These are phyloP conservation scores for Cinchona pubescens DNA, from an alignment of 257 asterid species.

Conservation along the genomic window DNA sequence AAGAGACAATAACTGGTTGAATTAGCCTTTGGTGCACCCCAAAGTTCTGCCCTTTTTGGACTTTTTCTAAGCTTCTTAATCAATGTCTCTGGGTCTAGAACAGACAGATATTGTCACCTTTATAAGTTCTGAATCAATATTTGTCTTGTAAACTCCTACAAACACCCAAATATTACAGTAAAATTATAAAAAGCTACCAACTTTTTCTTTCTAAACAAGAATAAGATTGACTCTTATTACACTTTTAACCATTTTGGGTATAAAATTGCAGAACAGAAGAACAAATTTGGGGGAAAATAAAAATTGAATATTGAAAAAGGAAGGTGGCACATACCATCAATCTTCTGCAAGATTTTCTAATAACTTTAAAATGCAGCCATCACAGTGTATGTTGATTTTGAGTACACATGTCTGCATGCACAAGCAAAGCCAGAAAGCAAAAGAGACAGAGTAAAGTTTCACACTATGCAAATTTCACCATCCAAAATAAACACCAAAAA, in stretches of 20 bases:
- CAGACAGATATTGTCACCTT: constrained; percentile 92
- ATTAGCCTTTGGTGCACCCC: constrained; percentile 76
- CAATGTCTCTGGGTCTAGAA: constrained; percentile 68
- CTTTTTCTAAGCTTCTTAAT: constrained; percentile 77
- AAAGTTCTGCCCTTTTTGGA: constrained; percentile 78
- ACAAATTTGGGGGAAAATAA: not conserved
- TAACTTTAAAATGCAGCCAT: constrained; percentile 90
- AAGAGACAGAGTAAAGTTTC: constrained; percentile 43
- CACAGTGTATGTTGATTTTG: constrained; percentile 93
- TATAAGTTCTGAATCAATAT: constrained; percentile 76
- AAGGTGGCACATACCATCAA: constrained; percentile 65
- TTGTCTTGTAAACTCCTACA: constrained; percentile 73
- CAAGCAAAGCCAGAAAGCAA: constrained; percentile 53
- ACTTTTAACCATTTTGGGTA: not conserved
- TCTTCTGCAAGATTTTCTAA: constrained; percentile 92
- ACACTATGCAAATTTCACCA: too few relatives aligned
- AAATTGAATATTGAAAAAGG: constrained; percentile 25
- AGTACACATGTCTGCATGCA: constrained; percentile 88
- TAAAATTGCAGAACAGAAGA: not conserved
- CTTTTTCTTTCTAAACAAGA: not conserved
- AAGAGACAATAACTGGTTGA: constrained; percentile 39
- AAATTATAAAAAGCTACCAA: not conserved
- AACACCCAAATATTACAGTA: not conserved
- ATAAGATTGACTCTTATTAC: not conserved
- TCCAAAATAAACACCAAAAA: constrained; percentile 20